Evolutionary conservation across 2,329 filamentous ascomycete genomes (phyloP), one percentile per base, ranked within the genome.

Genomic region (Penicillium sp.): DNA sequence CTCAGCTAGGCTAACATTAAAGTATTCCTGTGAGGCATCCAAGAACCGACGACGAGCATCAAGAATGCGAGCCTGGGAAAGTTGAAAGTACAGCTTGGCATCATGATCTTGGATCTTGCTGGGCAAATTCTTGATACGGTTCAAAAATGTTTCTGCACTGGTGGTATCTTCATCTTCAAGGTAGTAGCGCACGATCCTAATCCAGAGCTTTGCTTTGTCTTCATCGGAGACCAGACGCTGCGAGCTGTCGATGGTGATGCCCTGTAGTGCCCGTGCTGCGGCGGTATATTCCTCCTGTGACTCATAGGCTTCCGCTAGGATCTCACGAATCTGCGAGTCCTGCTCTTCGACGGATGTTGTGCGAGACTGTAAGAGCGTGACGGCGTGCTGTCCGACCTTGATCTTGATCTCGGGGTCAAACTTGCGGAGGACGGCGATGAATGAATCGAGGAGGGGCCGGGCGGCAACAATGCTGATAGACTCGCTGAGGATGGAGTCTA

Each of bases 51-150:
- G 86, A 71, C 95, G 90, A 21, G 93, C 89, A 77, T 99, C 95
- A 65, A 91, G 86, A 75, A 99, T 96, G 58, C 93, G 89, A 6
- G 95, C 95, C 75, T 96, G 92, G 9, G 89, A 93, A 61, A 98
- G 86, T 68, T 91, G 86, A 78, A 98, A 99, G 75, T 93, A 88
- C 50, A 98, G 81, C 65, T 86, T 86, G 47, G 93, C 82, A 59
- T 89, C 84, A 39, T 87, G 84, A 72, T 96, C 87, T 29, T 83
- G 78, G 31, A 96, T 86, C 61, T 84, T 87, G 78, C 90, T 74
- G 1, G 96, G 91, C 64, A 97, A 83, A 70, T 95, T 93, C 73
- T 97, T 98, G 75, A 96, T 89, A 75, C 93, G 93, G 82, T 97
- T 97, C 68, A 99, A 83, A 72, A 93, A 96, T 41, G 84, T 85